Percentiles rank a stretch among this genome's conserved stretches.
Conservation (phyloP, 2,329 filamentous ascomycete species). For the Lizonia empirigonia region DNA sequence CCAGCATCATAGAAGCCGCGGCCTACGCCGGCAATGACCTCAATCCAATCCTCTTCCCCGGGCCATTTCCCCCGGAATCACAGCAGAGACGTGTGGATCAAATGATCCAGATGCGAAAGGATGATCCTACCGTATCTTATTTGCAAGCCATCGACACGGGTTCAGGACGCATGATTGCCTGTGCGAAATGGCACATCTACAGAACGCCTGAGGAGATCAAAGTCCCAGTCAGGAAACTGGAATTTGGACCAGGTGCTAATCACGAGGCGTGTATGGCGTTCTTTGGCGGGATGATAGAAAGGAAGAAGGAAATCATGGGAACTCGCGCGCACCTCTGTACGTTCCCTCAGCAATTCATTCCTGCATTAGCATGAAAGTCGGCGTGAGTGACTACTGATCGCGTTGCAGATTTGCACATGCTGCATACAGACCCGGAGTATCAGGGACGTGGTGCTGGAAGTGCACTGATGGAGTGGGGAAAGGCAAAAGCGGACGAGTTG, state of each 20-base stretch:
- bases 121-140: constrained; percentile 15
- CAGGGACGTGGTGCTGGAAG: constrained; percentile 34
- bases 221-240: constrained; percentile 16
- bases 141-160: constrained; percentile 35
- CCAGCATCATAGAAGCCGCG: constrained; percentile 27
- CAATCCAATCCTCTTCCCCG: constrained; percentile 31
- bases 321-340: constrained; percentile 33
- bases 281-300: constrained; percentile 25
- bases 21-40: constrained; percentile 30
- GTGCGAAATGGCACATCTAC: constrained; percentile 40
- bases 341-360: neutral
- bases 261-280: constrained; percentile 32
- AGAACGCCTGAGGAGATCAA: constrained; percentile 22
- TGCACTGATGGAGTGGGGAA: constrained; percentile 30
- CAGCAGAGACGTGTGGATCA: constrained; percentile 3
- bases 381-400: too few species aligned
- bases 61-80: constrained; percentile 19
- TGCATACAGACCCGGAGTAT: constrained; percentile 34
- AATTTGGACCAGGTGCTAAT: constrained; percentile 27
- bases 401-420: constrained; percentile 33
- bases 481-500: constrained; percentile 31
- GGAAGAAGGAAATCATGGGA: constrained; percentile 30
- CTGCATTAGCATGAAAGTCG: too few species aligned
- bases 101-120: constrained; percentile 1
- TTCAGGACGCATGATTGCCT: constrained; percentile 33